Base-by-base conservation (phyloP, 2,329 filamentous ascomycete genomes). In the Exophiala xenobiotica region DNA sequence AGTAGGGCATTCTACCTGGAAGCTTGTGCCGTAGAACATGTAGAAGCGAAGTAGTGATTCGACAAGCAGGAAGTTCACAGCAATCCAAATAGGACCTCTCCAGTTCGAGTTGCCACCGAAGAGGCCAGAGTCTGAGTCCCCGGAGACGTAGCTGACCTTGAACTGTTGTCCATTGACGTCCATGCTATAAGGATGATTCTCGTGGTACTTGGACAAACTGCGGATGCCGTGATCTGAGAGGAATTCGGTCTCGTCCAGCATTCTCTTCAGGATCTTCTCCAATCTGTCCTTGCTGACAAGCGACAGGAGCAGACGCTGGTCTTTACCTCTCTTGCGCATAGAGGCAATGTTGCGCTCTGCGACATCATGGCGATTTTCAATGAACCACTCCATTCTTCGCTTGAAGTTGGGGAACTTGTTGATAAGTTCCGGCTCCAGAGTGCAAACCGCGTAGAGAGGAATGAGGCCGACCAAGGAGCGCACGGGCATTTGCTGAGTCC, bases 51-150 rank as follows among this genome's bases (percentile, higher is more conserved):
- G 88, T n/a, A 96, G 80, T 5, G 91, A 92, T 69, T 97, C 92
- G 33, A 97, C 87, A 11, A 97, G 80, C 46, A 97, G 74, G 73
- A 96, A 96, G 72, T 97, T 97, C 73, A 96, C 90, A 57, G 90
- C 93, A 42, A 96, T 79, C 92, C 92, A 97, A 62, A 96, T 92
- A 0, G 93, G 92, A 3, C 87, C 92, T 73, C 92, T 83, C 92
- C 92, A 97, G 71, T 97, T 97, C 70, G 90, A 96, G 79, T 97
- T 97, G 60, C 92, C 92, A 46, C 92, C 92, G 65, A 97, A 97
- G 4, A 97, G 80, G 3, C 90, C 89, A 64, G 88, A 96, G 72
- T 97, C 91, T 0, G 92, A 96, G 67, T 97, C 92, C n/a, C 92
- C 93, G 1, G 93, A 85, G 14, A 97, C 83, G 65, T 97, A 97